These are phyloP conservation scores for Annulohypoxylon truncatum DNA, from an alignment of 2,329 filamentous ascomycete species.

Conservation along the genomic window DNA sequence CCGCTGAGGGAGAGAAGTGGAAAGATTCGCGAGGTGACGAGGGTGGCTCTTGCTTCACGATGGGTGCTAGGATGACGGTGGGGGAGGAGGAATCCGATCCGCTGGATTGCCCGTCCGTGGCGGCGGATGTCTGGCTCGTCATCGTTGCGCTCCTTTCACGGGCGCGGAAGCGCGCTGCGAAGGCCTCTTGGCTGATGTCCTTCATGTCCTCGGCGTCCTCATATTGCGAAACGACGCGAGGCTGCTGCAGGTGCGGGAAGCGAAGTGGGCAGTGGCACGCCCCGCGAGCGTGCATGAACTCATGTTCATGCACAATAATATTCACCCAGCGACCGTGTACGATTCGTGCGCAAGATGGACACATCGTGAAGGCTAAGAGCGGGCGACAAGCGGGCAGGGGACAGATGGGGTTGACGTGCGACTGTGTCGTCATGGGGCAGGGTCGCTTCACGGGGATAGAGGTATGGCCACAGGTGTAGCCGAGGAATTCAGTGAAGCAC, in stretches of 20 bases:
- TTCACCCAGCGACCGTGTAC: slow-evolving; percentile 55
- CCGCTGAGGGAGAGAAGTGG: slow-evolving; percentile 10
- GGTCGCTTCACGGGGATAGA: slow-evolving; percentile 54
- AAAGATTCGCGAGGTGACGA: not conserved
- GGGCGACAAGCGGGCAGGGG: slow-evolving; percentile 47
- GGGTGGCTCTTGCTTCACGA: not conserved
- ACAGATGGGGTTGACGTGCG: slow-evolving; percentile 53
- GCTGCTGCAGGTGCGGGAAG: slow-evolving; percentile 53
- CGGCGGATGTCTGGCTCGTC: too few species aligned
- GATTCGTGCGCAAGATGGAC: slow-evolving; percentile 53
- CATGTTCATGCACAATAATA: slow-evolving; percentile 57
- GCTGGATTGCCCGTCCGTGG: not conserved
- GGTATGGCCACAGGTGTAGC: slow-evolving; percentile 62
- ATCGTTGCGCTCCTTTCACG: too few species aligned
- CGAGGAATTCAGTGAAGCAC: slow-evolving; percentile 60
- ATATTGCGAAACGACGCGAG: slow-evolving; percentile 45
- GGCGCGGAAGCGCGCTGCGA: not conserved
- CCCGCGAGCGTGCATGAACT: slow-evolving; percentile 59
- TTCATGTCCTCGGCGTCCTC: not conserved
- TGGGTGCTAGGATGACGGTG: not conserved
- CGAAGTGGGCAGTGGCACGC: slow-evolving; percentile 54
- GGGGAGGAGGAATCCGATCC: not conserved
- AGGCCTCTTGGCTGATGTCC: not conserved
- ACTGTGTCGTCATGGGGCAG: slow-evolving; percentile 58
- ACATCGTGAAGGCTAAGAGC: slow-evolving; percentile 52